phyloP scores from a whole-genome alignment of 225 moss, liverwort and hornwort genomes.

The Marchantia paleacea region DNA sequence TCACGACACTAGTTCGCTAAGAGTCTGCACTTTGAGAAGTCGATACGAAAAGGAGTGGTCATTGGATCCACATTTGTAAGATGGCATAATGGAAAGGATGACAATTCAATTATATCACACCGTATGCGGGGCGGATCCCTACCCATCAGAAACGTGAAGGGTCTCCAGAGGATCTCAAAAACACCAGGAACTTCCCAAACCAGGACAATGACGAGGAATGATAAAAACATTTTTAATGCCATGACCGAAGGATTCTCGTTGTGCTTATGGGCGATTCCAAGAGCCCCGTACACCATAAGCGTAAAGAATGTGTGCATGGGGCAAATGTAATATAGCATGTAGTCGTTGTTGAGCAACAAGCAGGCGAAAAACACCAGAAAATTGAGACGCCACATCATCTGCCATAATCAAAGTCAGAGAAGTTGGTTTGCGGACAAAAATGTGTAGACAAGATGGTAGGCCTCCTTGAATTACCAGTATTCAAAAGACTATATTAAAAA shows the following conservation, averaged over 20 bases:
- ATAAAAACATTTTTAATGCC: conserved; percentile 57
- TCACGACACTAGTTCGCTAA: background rate
- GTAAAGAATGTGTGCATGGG: conserved; percentile 99
- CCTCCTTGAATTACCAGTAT: background rate
- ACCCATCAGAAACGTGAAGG: conserved; percentile 84
- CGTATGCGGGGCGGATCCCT: conserved; percentile 13
- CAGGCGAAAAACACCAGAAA: conserved; percentile 91
- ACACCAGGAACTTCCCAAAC: conserved; percentile 96
- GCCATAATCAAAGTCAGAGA: conserved; percentile 19
- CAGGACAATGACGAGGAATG: conserved; percentile 55
- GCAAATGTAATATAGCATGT: conserved; percentile 99
- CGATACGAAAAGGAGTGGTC: background rate
- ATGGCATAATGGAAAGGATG: background rate
- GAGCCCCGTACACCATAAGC: conserved; percentile 80
- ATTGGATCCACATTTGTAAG: background rate
- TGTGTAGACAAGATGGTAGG: background rate
- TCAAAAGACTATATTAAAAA: background rate
- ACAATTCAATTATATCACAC: background rate
- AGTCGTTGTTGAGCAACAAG: conserved; percentile 83
- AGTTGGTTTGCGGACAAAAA: background rate
- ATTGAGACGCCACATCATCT: conserved; percentile 99
- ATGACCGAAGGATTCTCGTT: conserved; percentile 89
- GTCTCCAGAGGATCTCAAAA: conserved; percentile 81
- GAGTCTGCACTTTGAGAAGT: background rate
- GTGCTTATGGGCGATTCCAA: conserved; percentile 80